A percentile compares a stretch with the other conserved stretches of the same genome.
These are phyloP conservation scores for Rhodotorula sp. DNA, from an alignment of 1,284 basidiomycete species.

Conservation along the genomic window DNA sequence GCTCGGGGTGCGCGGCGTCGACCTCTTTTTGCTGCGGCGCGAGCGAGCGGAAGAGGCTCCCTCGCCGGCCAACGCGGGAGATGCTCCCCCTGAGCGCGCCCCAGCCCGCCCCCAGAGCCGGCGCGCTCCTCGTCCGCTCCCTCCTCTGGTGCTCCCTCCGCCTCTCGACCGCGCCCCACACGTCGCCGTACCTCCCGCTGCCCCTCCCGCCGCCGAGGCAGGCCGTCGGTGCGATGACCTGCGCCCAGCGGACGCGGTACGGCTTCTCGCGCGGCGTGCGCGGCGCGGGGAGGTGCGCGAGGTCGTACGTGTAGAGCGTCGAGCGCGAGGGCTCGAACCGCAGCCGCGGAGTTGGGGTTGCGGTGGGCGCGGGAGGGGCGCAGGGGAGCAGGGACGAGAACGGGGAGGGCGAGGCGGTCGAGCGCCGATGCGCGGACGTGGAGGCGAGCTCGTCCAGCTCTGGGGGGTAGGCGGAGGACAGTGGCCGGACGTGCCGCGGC, in stretches of 20 bases:
- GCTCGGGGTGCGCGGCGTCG: neutral
- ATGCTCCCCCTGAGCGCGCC: neutral
- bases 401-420: slow-evolving; percentile 2
- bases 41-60: neutral
- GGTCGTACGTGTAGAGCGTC: slow-evolving; percentile 28
- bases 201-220: slow-evolving; percentile 22
- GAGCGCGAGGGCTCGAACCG: neutral
- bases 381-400: neutral
- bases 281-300: slow-evolving; percentile 27
- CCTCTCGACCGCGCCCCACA: slow-evolving; percentile 23
- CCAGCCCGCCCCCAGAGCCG: neutral
- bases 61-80: neutral
- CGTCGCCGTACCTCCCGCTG: slow-evolving; percentile 25
- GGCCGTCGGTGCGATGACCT: slow-evolving; percentile 18
- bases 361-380: neutral
- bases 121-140: neutral
- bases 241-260: neutral
- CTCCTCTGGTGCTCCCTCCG: neutral
- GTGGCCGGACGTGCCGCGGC: neutral
- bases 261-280: slow-evolving; percentile 21
- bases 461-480: neutral
- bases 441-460: too few species aligned
- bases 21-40: neutral
- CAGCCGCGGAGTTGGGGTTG: neutral
- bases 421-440: neutral